Evolutionary conservation across 257 asterid genomes (phyloP), one percentile per base, ranked within the genome.

Genomic region (Solanum peruvianum): DNA sequence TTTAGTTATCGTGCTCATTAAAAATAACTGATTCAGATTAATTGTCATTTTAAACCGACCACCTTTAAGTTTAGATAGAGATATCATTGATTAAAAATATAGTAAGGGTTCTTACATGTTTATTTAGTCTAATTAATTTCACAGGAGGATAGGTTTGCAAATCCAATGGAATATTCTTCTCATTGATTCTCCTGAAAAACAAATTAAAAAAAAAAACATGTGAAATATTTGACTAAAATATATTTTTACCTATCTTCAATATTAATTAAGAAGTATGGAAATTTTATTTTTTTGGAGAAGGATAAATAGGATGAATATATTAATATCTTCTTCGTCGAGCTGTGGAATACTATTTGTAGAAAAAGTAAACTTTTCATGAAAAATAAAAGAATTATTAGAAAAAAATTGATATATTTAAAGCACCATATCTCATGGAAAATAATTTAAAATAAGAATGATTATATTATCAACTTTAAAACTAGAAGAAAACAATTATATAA

Each of bases 81-180:
- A 69, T 7, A 69, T 29, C 18, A 6, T 16, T 7, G 6, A 7
- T 15, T 6, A 69, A 69, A 69, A 78, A 45, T 9, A 45, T 47
- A 45, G 11, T 45, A 27, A 41, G 20, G 18, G 84, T 45, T 45
- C 37, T 29, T 81, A 81, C 98, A 21, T 92, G 89, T 86, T 92
- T 88, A 9, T 93, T 92, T 37, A 86, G 78, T 21, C 70, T n/a
- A 87, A 82, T 91, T 90, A 94, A 84, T 82, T 88, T 92, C 76
- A 94, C 97, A 16, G 93, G 93, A 58, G 95, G 95, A 83, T 85
- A 92, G 64, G 91, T 72, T 75, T 62, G 82, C 25, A 52, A 80
- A 16, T 88, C 94, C 52, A 11, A 27, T 31, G 84, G 84, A 11
- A 23, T 31, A 72, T 80, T 85, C 41, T 90, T 76, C 91, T 83